Evolutionary conservation across 106 monocot species (phyloP).

Genomic region (Iris macrosiphon): DNA sequence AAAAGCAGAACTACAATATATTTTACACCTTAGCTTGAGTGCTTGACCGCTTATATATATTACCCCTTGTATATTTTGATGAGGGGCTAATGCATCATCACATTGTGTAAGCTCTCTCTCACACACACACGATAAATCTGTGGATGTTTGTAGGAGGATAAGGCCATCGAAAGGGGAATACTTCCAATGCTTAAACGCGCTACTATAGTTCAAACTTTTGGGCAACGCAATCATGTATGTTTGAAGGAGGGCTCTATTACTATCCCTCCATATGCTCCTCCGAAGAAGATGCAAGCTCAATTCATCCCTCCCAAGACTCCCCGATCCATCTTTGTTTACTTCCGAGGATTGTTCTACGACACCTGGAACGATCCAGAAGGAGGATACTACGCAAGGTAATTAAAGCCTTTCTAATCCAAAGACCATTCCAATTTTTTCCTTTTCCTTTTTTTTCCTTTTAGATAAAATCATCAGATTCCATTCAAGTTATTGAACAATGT

Average conservation of each 20-base stretch:
- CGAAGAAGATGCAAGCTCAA: slow-evolving; percentile 85
- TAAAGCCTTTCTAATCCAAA: too few relatives aligned
- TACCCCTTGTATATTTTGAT: too few relatives aligned
- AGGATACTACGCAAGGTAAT: slow-evolving; percentile 81
- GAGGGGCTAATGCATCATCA: too few relatives aligned
- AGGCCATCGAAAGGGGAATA: slow-evolving; percentile 69
- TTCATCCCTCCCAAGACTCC: slow-evolving; percentile 65
- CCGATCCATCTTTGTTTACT: slow-evolving; percentile 86
- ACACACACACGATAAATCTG: not conserved
- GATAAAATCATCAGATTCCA: not conserved
- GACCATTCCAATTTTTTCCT: not conserved
- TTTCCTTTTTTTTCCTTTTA: not conserved
- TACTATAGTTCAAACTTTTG: too few relatives aligned
- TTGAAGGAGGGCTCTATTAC: slow-evolving; percentile 76
- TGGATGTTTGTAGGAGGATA: slow-evolving; percentile 51
- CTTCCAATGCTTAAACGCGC: slow-evolving; percentile 70
- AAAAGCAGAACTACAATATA: too few relatives aligned
- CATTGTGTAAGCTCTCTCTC: too few relatives aligned
- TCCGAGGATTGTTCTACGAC: slow-evolving; percentile 78
- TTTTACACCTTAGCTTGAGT: too few relatives aligned
- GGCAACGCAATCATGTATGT: too few relatives aligned
- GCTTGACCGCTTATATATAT: too few relatives aligned
- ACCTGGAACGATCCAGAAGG: slow-evolving; percentile 78
- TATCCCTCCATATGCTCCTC: slow-evolving; percentile 81
- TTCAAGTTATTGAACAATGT: slow-evolving; percentile 25